phyloP scores from a whole-genome alignment of 257 asterid genomes.

The Ballota nigra region DNA sequence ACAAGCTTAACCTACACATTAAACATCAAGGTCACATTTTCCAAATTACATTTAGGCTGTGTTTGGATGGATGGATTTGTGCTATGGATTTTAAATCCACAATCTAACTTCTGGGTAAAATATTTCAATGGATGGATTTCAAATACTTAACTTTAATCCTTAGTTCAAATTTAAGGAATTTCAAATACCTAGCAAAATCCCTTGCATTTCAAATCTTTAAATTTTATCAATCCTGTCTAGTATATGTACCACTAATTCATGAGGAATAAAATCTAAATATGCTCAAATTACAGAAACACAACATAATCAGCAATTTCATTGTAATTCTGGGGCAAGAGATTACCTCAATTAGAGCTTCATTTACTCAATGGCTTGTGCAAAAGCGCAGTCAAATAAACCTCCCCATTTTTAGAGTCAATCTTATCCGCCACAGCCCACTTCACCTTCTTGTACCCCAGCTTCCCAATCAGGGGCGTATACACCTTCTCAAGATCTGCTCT shows the following conservation, averaged over 20 bases:
- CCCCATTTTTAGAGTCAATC: slow-evolving; percentile 79
- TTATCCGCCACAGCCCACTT: slow-evolving; percentile 89
- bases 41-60: neutral
- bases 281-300: neutral
- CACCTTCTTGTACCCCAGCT: slow-evolving; percentile 86
- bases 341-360: slow-evolving; percentile 51
- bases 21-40: neutral
- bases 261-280: neutral
- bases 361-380: slow-evolving; percentile 81
- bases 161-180: too few species aligned
- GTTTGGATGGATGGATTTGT: too few species aligned
- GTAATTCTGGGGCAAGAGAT: neutral
- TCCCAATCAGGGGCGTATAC: slow-evolving; percentile 73
- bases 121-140: too few species aligned
- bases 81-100: too few species aligned
- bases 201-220: too few species aligned
- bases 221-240: neutral
- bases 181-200: too few species aligned
- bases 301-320: neutral
- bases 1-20: neutral
- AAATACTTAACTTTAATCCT: too few species aligned
- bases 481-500: slow-evolving; percentile 76
- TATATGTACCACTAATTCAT: neutral
- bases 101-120: too few species aligned
- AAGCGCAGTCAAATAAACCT: slow-evolving; percentile 85